These are phyloP conservation scores for Phlebopus sp. DNA, from an alignment of 1,284 basidiomycete genomes.

Conservation along the genomic window DNA sequence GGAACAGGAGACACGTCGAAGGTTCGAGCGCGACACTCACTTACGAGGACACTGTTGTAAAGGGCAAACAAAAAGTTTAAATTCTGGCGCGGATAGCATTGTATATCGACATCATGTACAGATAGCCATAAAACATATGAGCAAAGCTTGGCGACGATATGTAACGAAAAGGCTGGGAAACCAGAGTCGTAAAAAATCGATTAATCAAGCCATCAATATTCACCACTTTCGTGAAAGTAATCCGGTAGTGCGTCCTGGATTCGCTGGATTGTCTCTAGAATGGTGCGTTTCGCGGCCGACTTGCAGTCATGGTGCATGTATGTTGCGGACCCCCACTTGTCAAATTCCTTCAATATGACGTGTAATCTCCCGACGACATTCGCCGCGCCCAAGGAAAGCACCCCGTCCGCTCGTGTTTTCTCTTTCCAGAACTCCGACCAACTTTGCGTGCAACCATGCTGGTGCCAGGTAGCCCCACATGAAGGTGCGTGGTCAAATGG, in stretches of 20 bases:
- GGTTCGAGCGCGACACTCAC: conserved; percentile 19
- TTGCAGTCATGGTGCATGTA: conserved; percentile 75
- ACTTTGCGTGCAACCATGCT: conserved; percentile 61
- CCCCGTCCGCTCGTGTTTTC: conserved; percentile 55
- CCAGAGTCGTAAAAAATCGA: conserved; percentile 1
- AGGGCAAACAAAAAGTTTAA: conserved; percentile 24
- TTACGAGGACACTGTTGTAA: conserved; percentile 27
- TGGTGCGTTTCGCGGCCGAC: conserved; percentile 49
- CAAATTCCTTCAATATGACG: conserved; percentile 59
- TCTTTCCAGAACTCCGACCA: conserved; percentile 72
- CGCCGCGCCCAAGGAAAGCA: conserved; percentile 53
- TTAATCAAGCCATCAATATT: conserved; percentile 23
- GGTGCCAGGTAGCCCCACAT: conserved; percentile 66
- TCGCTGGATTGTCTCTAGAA: conserved; percentile 50
- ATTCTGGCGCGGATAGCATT: background rate
- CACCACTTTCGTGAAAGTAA: conserved; percentile 47
- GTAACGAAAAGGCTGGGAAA: background rate
- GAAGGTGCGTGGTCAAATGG: conserved; percentile 56
- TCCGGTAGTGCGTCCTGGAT: conserved; percentile 58
- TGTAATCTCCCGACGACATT: conserved; percentile 62
- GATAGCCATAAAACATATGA: background rate
- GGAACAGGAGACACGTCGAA: conserved; percentile 21
- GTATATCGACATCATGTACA: background rate
- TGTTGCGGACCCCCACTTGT: conserved; percentile 61
- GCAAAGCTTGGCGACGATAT: background rate